Base-by-base conservation (phyloP, 2,329 filamentous ascomycete species). In the Leptodontidium sp. region DNA sequence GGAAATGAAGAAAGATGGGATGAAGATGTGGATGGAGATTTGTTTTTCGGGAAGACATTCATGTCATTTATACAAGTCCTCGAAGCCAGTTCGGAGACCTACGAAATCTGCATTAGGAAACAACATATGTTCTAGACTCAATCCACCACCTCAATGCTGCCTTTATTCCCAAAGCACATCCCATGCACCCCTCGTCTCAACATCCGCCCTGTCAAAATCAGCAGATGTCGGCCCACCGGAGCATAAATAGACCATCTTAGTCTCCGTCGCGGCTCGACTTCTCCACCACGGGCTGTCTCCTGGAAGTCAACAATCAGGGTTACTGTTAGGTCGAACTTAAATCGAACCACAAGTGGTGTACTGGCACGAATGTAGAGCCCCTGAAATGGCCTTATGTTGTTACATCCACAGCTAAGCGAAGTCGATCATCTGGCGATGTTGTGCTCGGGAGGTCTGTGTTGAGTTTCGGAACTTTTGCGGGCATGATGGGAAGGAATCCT, bases 401-500 rank as follows among this genome's bases (percentile, higher is more conserved):
- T 58, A 67, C 66, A 55, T 26, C 40, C 24, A 11, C 7, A 2
- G 45, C 40, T 67, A 68, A 61, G 70, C 68, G 68, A 70, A 32
- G 68, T 47, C 65, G 68, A 71, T 73, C 68, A 71, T 70, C 71
- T 68, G 68, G 55, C 71, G 68, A 73, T 71, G 40, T 61, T 63
- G 32, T 57, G 57, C 14, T 40, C 26, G 47, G 24, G 15, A 49
- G 67, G 67, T 71, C 67, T 61, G 69, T 69, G 69, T 62, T 52
- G 43, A 29, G 68, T 68, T 70, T 66, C 63, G 49, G 57, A 63
- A 64, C 40, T 26, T 55, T 35, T 38, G 64, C 61, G 64, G 62
- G 64, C 63, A 9, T 50, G 24, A 4, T 32, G 3, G 29, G 29
- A 5, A 68, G 29, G 29, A 5, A 68, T 64, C 70, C 68, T 49